phyloP scores from a whole-genome alignment of 768 basidiomycete species.

The Lentinula lateritia region DNA sequence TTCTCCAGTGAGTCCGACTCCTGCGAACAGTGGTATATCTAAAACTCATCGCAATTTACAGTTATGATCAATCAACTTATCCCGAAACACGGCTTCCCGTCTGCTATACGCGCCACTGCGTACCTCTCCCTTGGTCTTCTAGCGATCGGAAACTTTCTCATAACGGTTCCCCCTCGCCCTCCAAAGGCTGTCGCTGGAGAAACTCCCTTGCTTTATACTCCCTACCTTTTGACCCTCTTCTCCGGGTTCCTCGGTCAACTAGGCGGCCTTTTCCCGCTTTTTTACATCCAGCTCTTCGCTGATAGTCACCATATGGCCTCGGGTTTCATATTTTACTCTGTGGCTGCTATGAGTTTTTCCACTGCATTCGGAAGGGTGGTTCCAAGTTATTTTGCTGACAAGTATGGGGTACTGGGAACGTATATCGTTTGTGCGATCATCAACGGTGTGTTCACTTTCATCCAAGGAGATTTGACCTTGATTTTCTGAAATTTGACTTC shows the following conservation, averaged over 20 bases:
- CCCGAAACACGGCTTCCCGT: background rate
- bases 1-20: background rate
- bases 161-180: background rate
- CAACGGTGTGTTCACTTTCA: background rate
- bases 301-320: background rate
- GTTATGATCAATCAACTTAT: slow-evolving; percentile 3
- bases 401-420: background rate
- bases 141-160: background rate
- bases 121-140: slow-evolving; percentile 1
- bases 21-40: too few species aligned
- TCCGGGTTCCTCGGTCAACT: slow-evolving; percentile 2
- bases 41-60: background rate
- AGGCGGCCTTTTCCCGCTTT: slow-evolving; percentile 1
- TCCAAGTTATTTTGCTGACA: slow-evolving; percentile 4
- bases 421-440: background rate
- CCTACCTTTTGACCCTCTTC: background rate
- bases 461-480: too few species aligned
- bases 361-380: background rate
- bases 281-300: slow-evolving; percentile 4
- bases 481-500: background rate
- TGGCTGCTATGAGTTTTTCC: background rate
- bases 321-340: slow-evolving; percentile 3
- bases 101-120: background rate
- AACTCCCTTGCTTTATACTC: background rate
- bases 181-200: background rate